These are phyloP conservation scores for Metschnikowia aberdeeniae DNA, from an alignment of 805 yeast species.

Conservation along the genomic window DNA sequence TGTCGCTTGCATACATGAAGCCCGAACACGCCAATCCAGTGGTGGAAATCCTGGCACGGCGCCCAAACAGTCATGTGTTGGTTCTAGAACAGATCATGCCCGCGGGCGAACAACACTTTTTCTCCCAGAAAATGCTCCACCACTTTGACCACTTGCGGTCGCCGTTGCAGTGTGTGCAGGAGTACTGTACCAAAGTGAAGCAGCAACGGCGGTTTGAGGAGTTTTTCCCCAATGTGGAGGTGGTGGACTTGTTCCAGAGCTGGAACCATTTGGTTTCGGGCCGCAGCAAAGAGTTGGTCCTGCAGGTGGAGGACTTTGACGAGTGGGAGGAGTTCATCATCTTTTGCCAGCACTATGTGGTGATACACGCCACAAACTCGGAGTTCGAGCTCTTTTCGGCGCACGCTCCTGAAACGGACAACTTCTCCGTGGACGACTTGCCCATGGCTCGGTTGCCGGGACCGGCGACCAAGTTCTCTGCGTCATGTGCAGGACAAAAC, in stretches of 20 bases:
- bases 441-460: not conserved
- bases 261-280: slow-evolving; percentile 48
- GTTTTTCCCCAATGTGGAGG: slow-evolving; percentile 50
- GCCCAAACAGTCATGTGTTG: slow-evolving; percentile 54
- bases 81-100: slow-evolving; percentile 73
- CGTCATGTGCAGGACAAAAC: slow-evolving; percentile 23
- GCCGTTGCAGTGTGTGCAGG: slow-evolving; percentile 61
- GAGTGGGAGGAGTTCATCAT: slow-evolving; percentile 79
- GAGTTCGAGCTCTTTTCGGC: not conserved
- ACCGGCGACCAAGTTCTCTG: slow-evolving; percentile 41
- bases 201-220: slow-evolving; percentile 49
- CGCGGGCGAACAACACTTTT: slow-evolving; percentile 57
- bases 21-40: slow-evolving; percentile 62
- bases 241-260: slow-evolving; percentile 50
- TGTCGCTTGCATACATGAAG: slow-evolving; percentile 76
- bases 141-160: slow-evolving; percentile 66
- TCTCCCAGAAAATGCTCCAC: slow-evolving; percentile 68
- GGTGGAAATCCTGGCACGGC: slow-evolving; percentile 43
- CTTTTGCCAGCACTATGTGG: slow-evolving; percentile 71
- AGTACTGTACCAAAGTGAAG: slow-evolving; percentile 47
- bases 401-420: not conserved
- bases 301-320: slow-evolving; percentile 63
- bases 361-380: slow-evolving; percentile 58
- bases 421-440: not conserved
- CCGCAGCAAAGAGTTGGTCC: slow-evolving; percentile 39